Conservation (phyloP, 2,329 filamentous ascomycete genomes). For the Zalaria obscura region DNA sequence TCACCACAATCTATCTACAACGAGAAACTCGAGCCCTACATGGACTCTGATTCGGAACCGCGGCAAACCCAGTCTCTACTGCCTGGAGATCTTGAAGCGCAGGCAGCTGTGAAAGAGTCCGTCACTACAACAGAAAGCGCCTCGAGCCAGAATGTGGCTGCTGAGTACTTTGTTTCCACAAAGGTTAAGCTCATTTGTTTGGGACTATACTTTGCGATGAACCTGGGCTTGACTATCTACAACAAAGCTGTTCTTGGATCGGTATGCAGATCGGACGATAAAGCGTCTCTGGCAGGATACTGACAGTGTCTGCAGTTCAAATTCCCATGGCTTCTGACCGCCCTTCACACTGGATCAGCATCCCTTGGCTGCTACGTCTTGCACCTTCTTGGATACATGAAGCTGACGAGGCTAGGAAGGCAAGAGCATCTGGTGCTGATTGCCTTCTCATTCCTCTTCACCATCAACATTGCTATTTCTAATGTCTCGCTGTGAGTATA, state of each 20-base stretch:
- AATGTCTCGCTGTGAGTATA: conserved; percentile 42
- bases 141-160: not conserved
- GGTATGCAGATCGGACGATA: conserved; percentile 8
- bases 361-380: conserved; percentile 41
- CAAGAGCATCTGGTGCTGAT: conserved; percentile 42
- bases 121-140: not conserved
- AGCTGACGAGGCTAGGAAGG: conserved; percentile 36
- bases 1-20: too few species aligned
- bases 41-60: not conserved
- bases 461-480: conserved; percentile 50
- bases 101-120: not conserved
- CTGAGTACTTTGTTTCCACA: conserved; percentile 5
- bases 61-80: conserved; percentile 1
- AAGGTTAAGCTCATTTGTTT: conserved; percentile 4
- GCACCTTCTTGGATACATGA: conserved; percentile 38
- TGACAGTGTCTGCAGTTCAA: conserved; percentile 29
- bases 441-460: conserved; percentile 47
- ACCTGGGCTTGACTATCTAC: conserved; percentile 39
- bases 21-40: too few species aligned
- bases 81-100: conserved; percentile 4
- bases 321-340: conserved; percentile 48
- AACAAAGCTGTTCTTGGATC: conserved; percentile 42
- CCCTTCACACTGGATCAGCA: conserved; percentile 43
- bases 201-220: conserved; percentile 34
- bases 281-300: not conserved